phyloP scores from a whole-genome alignment of 306 rosid species.

The Ceratonia siliqua region DNA sequence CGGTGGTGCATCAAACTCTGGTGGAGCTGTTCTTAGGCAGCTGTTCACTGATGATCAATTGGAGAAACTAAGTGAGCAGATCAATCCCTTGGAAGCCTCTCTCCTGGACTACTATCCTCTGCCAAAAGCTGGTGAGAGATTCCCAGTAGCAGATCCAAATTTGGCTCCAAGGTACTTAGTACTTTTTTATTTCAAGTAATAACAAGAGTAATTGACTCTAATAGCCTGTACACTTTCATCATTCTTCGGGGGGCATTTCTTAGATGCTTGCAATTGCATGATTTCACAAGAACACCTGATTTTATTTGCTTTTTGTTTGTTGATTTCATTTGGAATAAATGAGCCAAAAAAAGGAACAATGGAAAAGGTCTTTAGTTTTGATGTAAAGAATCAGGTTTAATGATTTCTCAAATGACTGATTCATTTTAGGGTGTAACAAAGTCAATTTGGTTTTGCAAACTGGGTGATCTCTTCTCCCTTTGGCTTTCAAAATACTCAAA shows the following conservation, averaged over 20 bases:
- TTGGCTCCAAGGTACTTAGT: slow-evolving; percentile 72
- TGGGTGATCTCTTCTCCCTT: neutral
- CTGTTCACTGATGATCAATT: slow-evolving; percentile 74
- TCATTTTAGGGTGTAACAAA: slow-evolving; percentile 1
- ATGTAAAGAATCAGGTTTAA: slow-evolving; percentile 14
- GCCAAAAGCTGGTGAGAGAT: slow-evolving; percentile 81
- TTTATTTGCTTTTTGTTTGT: neutral
- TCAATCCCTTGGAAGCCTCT: slow-evolving; percentile 67
- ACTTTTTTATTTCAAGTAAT: slow-evolving; percentile 1
- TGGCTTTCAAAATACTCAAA: neutral
- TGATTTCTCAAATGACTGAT: neutral
- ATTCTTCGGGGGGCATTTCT: neutral
- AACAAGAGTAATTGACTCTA: slow-evolving; percentile 6
- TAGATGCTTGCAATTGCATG: slow-evolving; percentile 5
- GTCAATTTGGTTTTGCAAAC: slow-evolving; percentile 26
- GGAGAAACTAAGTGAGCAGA: slow-evolving; percentile 66
- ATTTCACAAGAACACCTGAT: neutral
- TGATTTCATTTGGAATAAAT: neutral
- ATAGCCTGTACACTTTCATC: neutral
- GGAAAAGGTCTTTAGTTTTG: neutral
- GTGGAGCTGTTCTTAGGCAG: slow-evolving; percentile 86
- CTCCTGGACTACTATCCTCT: slow-evolving; percentile 83
- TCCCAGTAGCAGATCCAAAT: slow-evolving; percentile 77
- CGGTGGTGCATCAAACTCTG: slow-evolving; percentile 97
- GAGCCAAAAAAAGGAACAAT: neutral